phyloP scores from a whole-genome alignment of 257 asterid genomes.

The Mentha longifolia region DNA sequence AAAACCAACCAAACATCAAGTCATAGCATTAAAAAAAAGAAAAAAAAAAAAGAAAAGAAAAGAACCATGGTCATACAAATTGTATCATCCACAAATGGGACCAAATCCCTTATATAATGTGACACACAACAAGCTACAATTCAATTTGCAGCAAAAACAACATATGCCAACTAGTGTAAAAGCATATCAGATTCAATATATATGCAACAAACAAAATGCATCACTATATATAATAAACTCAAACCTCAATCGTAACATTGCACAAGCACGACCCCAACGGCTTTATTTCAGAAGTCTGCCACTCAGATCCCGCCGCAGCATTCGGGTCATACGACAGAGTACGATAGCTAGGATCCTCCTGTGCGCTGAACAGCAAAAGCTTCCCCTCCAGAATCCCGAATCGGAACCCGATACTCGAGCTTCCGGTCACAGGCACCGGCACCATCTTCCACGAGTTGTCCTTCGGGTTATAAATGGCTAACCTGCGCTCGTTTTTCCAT shows the following conservation, averaged over 20 bases:
- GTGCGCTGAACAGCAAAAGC: slow-evolving; percentile 62
- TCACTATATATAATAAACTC: background rate
- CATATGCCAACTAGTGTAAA: background rate
- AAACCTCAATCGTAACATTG: slow-evolving; percentile 71
- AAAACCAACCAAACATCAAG: too few species aligned
- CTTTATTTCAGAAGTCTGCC: slow-evolving; percentile 64
- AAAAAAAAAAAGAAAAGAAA: too few species aligned
- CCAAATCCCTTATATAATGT: background rate
- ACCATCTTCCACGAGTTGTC: slow-evolving; percentile 76
- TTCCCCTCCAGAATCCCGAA: slow-evolving; percentile 72
- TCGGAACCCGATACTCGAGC: slow-evolving; percentile 61
- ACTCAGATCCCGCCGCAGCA: slow-evolving; percentile 65
- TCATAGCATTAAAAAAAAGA: background rate
- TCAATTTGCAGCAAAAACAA: background rate
- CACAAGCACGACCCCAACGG: slow-evolving; percentile 66
- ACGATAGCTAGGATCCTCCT: slow-evolving; percentile 50
- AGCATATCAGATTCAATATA: slow-evolving; percentile 3
- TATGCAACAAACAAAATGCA: background rate
- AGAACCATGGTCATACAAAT: background rate
- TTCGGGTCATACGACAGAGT: slow-evolving; percentile 73
- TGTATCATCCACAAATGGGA: background rate
- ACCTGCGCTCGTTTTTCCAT: slow-evolving; percentile 81
- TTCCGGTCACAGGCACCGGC: slow-evolving; percentile 65
- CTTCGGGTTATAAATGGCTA: slow-evolving; percentile 54
- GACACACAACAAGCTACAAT: background rate